These are phyloP conservation scores for Apodospora peruviana DNA, from an alignment of 495 filamentous ascomycete species.

Conservation along the genomic window DNA sequence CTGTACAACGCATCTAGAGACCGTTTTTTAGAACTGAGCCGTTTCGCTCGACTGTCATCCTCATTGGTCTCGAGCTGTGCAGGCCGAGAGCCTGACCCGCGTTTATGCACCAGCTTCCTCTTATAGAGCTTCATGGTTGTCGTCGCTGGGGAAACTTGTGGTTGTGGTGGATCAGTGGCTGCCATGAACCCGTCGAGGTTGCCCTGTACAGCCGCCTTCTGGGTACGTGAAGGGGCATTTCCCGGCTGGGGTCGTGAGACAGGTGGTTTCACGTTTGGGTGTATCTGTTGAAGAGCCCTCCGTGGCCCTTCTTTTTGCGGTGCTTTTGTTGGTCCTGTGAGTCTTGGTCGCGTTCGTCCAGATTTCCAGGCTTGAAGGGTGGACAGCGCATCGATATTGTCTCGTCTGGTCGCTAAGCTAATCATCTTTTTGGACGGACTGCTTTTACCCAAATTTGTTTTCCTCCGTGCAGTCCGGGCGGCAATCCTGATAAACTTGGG, in stretches of 20 bases:
- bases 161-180: constrained; percentile 6
- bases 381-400: constrained; percentile 69
- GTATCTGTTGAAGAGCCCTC: constrained; percentile 25
- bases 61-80: constrained; percentile 46
- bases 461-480: constrained; percentile 58
- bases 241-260: constrained; percentile 1
- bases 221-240: constrained; percentile 13
- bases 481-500: constrained; percentile 79
- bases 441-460: constrained; percentile 59
- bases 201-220: constrained; percentile 25
- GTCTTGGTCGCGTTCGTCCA: constrained; percentile 55
- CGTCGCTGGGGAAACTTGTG: constrained; percentile 4
- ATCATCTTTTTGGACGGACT: constrained; percentile 74
- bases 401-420: constrained; percentile 59
- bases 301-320: constrained; percentile 7
- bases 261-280: constrained; percentile 20
- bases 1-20: constrained; percentile 43
- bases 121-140: background rate
- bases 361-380: constrained; percentile 69
- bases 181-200: constrained; percentile 29
- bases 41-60: constrained; percentile 18
- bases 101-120: constrained; percentile 5
- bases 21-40: constrained; percentile 37
- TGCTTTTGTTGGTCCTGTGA: constrained; percentile 19
- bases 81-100: constrained; percentile 17